Evolutionary conservation across 163 green algal genomes (phyloP).

Genomic region (Scenedesmus sp.): DNA sequence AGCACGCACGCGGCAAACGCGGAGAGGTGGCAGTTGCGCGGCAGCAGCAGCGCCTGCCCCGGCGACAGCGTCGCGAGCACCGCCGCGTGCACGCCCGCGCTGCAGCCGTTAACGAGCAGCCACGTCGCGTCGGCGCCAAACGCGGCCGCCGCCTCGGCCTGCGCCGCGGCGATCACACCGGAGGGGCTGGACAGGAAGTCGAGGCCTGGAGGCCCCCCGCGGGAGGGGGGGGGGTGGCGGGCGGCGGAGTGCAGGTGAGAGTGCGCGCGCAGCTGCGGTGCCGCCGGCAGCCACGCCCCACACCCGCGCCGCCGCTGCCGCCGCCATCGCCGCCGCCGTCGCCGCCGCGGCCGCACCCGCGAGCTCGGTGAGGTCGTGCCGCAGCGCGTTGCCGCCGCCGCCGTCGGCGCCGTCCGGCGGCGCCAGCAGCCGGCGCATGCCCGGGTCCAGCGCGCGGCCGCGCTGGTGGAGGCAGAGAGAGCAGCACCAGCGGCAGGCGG

Average conservation of each 20-base stretch:
- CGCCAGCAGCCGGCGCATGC: slow-evolving; percentile 42
- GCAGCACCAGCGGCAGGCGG: not conserved
- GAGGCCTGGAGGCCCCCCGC: slow-evolving; percentile 78
- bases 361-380: slow-evolving; percentile 80
- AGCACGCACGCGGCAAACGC: slow-evolving; percentile 81
- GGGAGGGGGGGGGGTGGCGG: not conserved
- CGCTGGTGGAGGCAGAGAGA: slow-evolving; percentile 16
- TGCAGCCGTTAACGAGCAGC: slow-evolving; percentile 95
- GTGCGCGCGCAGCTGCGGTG: not conserved
- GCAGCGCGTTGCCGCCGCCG: slow-evolving; percentile 44
- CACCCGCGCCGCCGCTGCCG: not conserved
- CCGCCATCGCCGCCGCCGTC: not conserved
- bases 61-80: slow-evolving; percentile 78
- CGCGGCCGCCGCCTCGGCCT: slow-evolving; percentile 71
- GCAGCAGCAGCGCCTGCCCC: slow-evolving; percentile 74
- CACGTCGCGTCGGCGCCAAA: slow-evolving; percentile 85
- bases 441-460: slow-evolving; percentile 38
- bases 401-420: not conserved
- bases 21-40: slow-evolving; percentile 88
- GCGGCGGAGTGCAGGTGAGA: not conserved
- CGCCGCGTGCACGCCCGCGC: slow-evolving; percentile 83
- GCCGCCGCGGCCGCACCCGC: slow-evolving; percentile 51
- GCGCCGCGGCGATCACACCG: slow-evolving; percentile 76
- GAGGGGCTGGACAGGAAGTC: slow-evolving; percentile 80
- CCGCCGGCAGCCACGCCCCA: not conserved